Percentiles rank a stretch among this genome's conserved stretches.
Evolutionary conservation across 1,284 basidiomycete genomes (phyloP).

Genomic region (Stygiomarasmius scandens): DNA sequence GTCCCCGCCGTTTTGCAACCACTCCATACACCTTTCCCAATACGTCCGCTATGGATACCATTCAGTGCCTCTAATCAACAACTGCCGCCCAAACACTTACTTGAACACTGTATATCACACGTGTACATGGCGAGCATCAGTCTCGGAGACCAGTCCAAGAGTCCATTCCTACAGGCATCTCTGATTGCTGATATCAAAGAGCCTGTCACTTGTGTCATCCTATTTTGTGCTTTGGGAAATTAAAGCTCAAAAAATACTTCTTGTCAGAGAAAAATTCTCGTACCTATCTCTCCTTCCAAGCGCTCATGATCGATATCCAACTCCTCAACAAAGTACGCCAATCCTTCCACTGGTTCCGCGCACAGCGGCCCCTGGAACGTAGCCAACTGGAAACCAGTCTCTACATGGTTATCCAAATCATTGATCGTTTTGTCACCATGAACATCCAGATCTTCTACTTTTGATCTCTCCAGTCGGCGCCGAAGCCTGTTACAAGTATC

Average conservation of each 20-base stretch:
- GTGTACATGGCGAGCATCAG: constrained; percentile 98
- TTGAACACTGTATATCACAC: constrained; percentile 98
- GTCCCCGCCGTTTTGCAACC: constrained; percentile 86
- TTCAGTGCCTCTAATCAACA: constrained; percentile 1
- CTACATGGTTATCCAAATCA: constrained; percentile 83
- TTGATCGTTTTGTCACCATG: constrained; percentile 36
- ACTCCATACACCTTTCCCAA: constrained; percentile 98
- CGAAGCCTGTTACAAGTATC: constrained; percentile 44
- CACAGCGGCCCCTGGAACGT: constrained; percentile 94
- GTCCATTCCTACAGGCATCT: constrained; percentile 86
- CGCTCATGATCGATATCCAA: constrained; percentile 66
- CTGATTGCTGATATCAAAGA: constrained; percentile 88
- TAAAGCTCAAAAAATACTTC: constrained; percentile 10
- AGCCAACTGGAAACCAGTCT: constrained; percentile 95
- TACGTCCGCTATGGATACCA: constrained; percentile 75
- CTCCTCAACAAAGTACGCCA: constrained; percentile 89
- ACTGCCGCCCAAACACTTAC: constrained; percentile 49
- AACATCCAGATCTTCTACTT: constrained; percentile 33
- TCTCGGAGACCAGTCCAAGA: constrained; percentile 97
- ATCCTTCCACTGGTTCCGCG: constrained; percentile 91
- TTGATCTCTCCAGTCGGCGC: constrained; percentile 46
- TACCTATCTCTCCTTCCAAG: constrained; percentile 67
- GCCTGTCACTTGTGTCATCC: constrained; percentile 79
- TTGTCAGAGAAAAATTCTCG: constrained; percentile 25
- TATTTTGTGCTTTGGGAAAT: constrained; percentile 56